Percentiles rank a stretch among this genome's conserved stretches.
Conservation (phyloP, 176 grass and related monocot species). For the Aegilops speltoides region DNA sequence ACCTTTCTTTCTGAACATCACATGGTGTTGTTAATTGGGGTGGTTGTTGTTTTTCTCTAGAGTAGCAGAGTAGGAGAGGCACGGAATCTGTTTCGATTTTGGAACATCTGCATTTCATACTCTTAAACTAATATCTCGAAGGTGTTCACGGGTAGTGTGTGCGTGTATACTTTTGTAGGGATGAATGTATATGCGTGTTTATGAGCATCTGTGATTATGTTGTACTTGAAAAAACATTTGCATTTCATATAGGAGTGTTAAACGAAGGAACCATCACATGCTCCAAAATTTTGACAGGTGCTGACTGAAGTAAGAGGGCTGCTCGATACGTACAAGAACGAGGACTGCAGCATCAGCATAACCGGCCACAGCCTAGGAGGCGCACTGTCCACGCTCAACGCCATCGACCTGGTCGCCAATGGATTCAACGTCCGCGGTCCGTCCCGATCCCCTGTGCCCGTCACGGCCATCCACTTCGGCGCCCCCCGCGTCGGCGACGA, state of each 20-base stretch:
- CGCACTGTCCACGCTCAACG: slow-evolving; percentile 57
- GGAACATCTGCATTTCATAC: background rate
- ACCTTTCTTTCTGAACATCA: background rate
- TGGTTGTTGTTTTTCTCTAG: slow-evolving; percentile 10
- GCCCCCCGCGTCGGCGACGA: slow-evolving; percentile 76
- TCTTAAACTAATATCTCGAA: background rate
- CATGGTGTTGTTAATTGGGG: slow-evolving; percentile 11
- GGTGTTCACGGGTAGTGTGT: too few relatives aligned
- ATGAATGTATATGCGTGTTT: too few relatives aligned
- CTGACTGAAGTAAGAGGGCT: slow-evolving; percentile 40
- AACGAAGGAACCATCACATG: background rate
- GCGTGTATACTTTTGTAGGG: too few relatives aligned
- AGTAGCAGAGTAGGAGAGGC: background rate
- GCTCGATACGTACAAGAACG: slow-evolving; percentile 40
- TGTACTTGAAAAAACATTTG: background rate
- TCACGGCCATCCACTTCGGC: slow-evolving; percentile 66
- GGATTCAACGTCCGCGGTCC: slow-evolving; percentile 25
- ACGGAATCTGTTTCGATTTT: background rate
- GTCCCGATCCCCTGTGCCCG: background rate
- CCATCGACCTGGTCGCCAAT: slow-evolving; percentile 56
- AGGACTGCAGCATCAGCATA: slow-evolving; percentile 65
- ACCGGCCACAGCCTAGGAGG: slow-evolving; percentile 80
- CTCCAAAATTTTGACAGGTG: slow-evolving; percentile 33
- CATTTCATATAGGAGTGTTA: background rate
- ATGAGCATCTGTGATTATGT: too few relatives aligned